These are phyloP conservation scores for Chlamydomonas sphaeroides DNA, from an alignment of 139 green algal genomes.

Conservation along the genomic window DNA sequence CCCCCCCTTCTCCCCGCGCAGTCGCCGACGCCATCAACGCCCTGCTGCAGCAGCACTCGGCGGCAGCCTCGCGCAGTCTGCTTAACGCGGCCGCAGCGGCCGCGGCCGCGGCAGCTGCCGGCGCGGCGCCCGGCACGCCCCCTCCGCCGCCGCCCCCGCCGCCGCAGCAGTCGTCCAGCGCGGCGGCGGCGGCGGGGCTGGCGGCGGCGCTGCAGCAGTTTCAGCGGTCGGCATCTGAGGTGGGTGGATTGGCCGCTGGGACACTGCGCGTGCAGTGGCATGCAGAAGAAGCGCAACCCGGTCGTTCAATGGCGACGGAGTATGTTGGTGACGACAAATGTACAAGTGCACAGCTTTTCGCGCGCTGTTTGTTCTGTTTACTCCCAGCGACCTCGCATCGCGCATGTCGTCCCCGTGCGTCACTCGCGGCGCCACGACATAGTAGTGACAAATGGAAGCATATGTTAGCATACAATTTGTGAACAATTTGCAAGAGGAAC, in stretches of 20 bases:
- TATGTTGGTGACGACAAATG: too few species aligned
- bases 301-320: not conserved
- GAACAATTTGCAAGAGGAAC: not conserved
- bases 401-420: too few species aligned
- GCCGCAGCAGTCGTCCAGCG: not conserved
- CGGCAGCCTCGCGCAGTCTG: not conserved
- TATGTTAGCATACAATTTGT: too few species aligned
- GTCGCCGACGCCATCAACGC: conserved; percentile 17
- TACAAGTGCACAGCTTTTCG: too few species aligned
- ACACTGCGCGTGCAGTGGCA: not conserved
- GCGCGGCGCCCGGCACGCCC: not conserved
- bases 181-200: not conserved
- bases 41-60: conserved; percentile 10
- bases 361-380: too few species aligned
- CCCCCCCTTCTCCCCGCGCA: not conserved
- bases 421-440: too few species aligned
- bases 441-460: too few species aligned
- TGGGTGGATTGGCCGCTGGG: too few species aligned
- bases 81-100: not conserved
- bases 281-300: too few species aligned
- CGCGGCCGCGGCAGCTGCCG: not conserved
- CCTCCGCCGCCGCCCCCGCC: not conserved
- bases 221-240: not conserved
- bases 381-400: too few species aligned
- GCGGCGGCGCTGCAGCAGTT: conserved; percentile 37